Base-by-base conservation (phyloP, 1,139 yeast species). In the Schwanniomyces etchellsii region DNA sequence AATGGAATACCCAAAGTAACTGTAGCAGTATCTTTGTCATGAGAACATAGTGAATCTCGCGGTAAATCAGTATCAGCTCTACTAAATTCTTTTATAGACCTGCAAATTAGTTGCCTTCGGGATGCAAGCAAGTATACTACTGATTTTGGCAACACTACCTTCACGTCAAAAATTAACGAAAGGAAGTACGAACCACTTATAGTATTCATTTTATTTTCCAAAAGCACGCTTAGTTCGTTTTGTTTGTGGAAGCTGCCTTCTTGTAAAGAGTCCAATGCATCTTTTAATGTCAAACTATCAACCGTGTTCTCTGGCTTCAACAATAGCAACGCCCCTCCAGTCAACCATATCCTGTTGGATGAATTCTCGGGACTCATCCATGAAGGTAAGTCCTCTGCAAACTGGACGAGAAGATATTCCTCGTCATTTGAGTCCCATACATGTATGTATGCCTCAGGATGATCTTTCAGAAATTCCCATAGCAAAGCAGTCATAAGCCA, bases 321-420 rank as follows among this genome's bases (percentile, higher is more conserved):
- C 5, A 60, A 40, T 15, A 62, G 29, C 5, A 65, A 36, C 11
- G 50, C 35, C 4, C 57, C 58, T 21, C 47, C 37, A 35, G 64
- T 60, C 10, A 70, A 38, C 76, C 77, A 70, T 1, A 60, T 53
- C 31, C 79, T 48, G 37, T 72, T 66, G 6, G 48, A 42, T 0
- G 71, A 54, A 20, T 50, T 49, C 4, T 47, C 55, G 0, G 74
- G 74, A 7, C 51, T 52, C 6, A 72, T 40, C 69, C 74, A 68
- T 2, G 54, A 57, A 1, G 75, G 76, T 2, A 70, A 34, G 3
- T 43, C 34, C 9, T 70, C 68, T 23, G 68, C 59, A 3, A 70
- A 61, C 35, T 73, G 76, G 7, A 72, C 64, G 30, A 79, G 47
- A 4, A 79, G 33, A 28, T 74, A 68, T 37, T 80, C 86, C 3